Percentiles rank a stretch among this genome's conserved stretches.
Conservation (phyloP, 2,329 filamentous ascomycete species). For the Penicillium rolfsii region DNA sequence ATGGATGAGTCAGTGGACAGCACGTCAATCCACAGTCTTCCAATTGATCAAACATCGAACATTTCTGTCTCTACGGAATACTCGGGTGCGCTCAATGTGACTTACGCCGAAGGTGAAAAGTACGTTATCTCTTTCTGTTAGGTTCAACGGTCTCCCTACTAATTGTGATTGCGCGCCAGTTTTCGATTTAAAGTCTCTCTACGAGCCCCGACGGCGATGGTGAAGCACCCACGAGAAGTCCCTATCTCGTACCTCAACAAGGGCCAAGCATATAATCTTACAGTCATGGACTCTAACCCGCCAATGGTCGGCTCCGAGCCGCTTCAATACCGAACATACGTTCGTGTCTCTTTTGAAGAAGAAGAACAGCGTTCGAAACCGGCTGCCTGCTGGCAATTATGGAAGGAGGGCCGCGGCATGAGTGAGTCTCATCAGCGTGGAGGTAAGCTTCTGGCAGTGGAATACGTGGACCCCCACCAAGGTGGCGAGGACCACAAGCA, state of each 20-base stretch:
- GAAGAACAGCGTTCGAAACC: conserved; percentile 87
- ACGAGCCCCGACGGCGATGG: conserved; percentile 95
- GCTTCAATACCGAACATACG: conserved; percentile 80
- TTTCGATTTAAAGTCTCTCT: conserved; percentile 90
- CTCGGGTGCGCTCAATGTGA: conserved; percentile 33
- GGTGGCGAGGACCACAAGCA: conserved; percentile 60
- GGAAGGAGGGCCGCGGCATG: conserved; percentile 95
- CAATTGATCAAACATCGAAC: conserved; percentile 59
- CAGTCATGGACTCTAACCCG: conserved; percentile 76
- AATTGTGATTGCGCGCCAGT: conserved; percentile 41
- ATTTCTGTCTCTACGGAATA: conserved; percentile 45
- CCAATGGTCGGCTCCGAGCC: conserved; percentile 61
- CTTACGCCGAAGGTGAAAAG: conserved; percentile 56
- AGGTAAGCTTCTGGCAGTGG: conserved; percentile 89
- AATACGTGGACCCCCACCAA: conserved; percentile 75
- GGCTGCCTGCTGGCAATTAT: conserved; percentile 81
- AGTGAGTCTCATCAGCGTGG: conserved; percentile 94
- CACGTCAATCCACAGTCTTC: conserved; percentile 64
- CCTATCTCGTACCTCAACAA: conserved; percentile 99
- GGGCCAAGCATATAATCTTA: conserved; percentile 88
- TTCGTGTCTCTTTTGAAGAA: conserved; percentile 96
- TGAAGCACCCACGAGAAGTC: conserved; percentile 81
- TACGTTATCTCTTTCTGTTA: conserved; percentile 31
- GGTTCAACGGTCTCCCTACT: conserved; percentile 17
- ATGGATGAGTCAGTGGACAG: conserved; percentile 71